phyloP scores from a whole-genome alignment of 2,329 filamentous ascomycete genomes.

The Colletotrichum godetiae region DNA sequence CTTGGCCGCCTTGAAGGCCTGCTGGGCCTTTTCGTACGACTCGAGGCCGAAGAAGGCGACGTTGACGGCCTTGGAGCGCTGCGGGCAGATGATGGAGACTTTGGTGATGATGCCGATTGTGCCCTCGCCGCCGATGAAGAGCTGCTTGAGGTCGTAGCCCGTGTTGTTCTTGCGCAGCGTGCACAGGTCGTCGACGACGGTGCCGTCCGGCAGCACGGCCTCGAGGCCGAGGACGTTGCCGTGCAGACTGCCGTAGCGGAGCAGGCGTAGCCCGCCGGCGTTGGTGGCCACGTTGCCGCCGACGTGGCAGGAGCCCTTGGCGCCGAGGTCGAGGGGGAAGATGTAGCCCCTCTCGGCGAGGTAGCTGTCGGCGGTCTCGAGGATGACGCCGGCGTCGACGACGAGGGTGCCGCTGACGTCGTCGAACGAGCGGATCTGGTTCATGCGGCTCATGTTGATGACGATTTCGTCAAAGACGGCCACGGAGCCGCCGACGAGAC shows the following conservation, averaged over 20 bases:
- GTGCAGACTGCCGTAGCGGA: constrained; percentile 94
- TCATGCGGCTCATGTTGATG: constrained; percentile 90
- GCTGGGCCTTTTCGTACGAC: constrained; percentile 88
- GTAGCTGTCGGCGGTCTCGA: constrained; percentile 89
- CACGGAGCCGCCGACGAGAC: constrained; percentile 93
- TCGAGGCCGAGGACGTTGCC: constrained; percentile 93
- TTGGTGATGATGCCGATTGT: constrained; percentile 95
- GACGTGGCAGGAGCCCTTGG: constrained; percentile 96
- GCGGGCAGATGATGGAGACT: constrained; percentile 89
- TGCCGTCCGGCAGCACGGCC: constrained; percentile 93
- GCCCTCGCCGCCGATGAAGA: constrained; percentile 95
- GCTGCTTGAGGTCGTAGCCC: constrained; percentile 95
- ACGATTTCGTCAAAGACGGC: constrained; percentile 99
- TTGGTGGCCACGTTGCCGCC: constrained; percentile 97
- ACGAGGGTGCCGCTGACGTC: constrained; percentile 92
- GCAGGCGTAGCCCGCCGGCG: constrained; percentile 87
- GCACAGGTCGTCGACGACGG: constrained; percentile 87
- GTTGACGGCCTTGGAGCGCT: constrained; percentile 87
- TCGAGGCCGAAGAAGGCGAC: constrained; percentile 94
- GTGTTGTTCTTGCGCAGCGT: constrained; percentile 98
- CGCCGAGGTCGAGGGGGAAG: constrained; percentile 96
- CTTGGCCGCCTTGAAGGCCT: constrained; percentile 90
- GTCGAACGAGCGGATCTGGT: constrained; percentile 90
- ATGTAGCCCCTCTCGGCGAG: constrained; percentile 86
- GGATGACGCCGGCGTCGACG: constrained; percentile 88